Evolutionary conservation across 331 rosid genomes (phyloP), one percentile per base, ranked within the genome.

Genomic region (Acacia pycnantha): DNA sequence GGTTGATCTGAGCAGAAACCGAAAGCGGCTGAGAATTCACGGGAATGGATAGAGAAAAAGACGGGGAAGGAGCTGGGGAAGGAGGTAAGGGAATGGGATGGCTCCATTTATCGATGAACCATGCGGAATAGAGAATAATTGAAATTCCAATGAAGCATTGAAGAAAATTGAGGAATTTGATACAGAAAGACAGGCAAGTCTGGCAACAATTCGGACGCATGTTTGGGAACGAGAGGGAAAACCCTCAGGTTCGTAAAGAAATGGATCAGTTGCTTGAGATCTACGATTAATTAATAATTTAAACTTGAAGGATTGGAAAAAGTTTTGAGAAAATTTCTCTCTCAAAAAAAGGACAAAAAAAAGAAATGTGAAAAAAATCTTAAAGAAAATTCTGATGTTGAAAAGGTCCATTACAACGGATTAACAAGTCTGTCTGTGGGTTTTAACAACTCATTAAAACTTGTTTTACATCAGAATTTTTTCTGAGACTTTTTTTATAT

Each of bases 81-180:
- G 95, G 92, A 50, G 86, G 73, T 4, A 82, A 62, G 26, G 98
- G 99, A 8, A 82, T 31, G 68, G 19, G 92, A 33, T 90, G 85
- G 44, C 79, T 84, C 97, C 97, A 93, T 67, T 90, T 94, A 74
- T 93, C 82, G 77, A 93, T 85, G 91, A 96, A 90, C 98, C 98
- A 96, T 77, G 81, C 37, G 16, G 98, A 93, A 81, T 95, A 93
- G 76, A 95, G 80, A 6, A 95, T 33, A 79, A 93, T 90, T 47
- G 95, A 91, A 29, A 92, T 77, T 27, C 98, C 97, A 33, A 93
- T 79, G 82, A 95, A 95, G 70, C 94, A 92, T 89, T 93, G 99
- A 84, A 95, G 92, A 33, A 90, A 93, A 85, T 90, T 92, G 16
- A 93, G 88, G 79, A 88, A 82, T 73, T 93, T 95, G 41, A 95